Evolutionary conservation across 371 early-diverging fungal species (phyloP), one percentile per base, ranked within the genome.

Genomic region (Mortierella sp.): DNA sequence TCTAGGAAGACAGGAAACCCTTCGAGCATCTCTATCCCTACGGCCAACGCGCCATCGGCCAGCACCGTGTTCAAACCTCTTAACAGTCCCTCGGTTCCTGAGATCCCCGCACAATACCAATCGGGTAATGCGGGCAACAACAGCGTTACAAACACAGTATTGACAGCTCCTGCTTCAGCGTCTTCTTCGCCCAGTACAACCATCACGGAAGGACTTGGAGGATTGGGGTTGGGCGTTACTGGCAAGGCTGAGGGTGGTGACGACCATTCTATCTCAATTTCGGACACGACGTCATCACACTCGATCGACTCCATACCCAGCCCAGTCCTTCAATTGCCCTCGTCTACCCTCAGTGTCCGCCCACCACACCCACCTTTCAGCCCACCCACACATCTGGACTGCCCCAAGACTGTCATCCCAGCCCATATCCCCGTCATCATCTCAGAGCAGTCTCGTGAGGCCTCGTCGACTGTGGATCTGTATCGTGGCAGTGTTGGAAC

Each of bases 391-490:
- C 48, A 83, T 16, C 80, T 88, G 50, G 94, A 95, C 31, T 91
- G 89, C 44, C 96, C 96, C 1, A 90, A 90, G 13, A 83, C 96
- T 47, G 73, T 80, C 11, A 89, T 97, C 16, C 96, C 97, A 8
- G 85, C 92, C 2, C 89, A 91, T 47, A 94, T 95, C 0, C 92
- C 93, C 8, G 89, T 97, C 3, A 91, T 95, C 45, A 91, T 97
- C 38, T 92, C 94, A 4, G 97, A 96, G 84, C 96, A 96, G 74
- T 94, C 94, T 19, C 90, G 93, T 11, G 96, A 96, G 70, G 96
- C 95, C n/a, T 93, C 95, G 0, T 92, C 93, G 19, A 93, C 92
- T 44, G 90, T 96, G 75, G 95, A 96, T 77, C 80, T 95, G 45
- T 96, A 95, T 81, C 92, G 95, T 58, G 95, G 96, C 34, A 93